phyloP scores from a whole-genome alignment of 441 rosid species.

The Viola pubescens region DNA sequence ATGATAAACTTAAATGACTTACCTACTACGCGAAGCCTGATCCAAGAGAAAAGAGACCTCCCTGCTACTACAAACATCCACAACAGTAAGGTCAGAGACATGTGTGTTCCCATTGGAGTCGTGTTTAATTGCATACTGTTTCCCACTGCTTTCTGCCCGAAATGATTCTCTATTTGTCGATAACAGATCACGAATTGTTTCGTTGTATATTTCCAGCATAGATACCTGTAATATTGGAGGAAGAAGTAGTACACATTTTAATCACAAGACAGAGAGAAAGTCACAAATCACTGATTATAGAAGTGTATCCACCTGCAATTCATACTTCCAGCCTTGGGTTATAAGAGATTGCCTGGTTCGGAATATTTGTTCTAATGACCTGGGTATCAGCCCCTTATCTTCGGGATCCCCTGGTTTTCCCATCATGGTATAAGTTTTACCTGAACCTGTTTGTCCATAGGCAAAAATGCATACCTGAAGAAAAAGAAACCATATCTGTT shows the following conservation, averaged over 20 bases:
- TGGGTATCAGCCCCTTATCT: conserved; percentile 83
- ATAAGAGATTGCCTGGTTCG: conserved; percentile 63
- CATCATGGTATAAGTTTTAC: conserved; percentile 98
- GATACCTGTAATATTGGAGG: conserved; percentile 49
- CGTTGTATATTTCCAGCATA: conserved; percentile 95
- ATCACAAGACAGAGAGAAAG: neutral
- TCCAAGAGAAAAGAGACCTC: conserved; percentile 72
- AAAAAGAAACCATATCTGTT: conserved; percentile 10
- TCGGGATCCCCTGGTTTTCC: conserved; percentile 65
- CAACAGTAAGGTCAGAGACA: conserved; percentile 77
- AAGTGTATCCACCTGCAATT: conserved; percentile 63
- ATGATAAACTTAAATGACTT: conserved; percentile 1
- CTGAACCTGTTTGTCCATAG: conserved; percentile 97
- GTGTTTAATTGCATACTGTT: conserved; percentile 76
- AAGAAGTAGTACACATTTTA: neutral
- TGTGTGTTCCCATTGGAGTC: conserved; percentile 72
- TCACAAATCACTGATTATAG: conserved; percentile 1
- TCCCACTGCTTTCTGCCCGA: conserved; percentile 53
- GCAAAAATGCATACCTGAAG: conserved; percentile 95
- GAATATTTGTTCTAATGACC: conserved; percentile 87
- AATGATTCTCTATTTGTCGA: conserved; percentile 38
- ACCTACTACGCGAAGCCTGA: conserved; percentile 93
- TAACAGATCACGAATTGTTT: conserved; percentile 78
- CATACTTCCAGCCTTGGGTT: conserved; percentile 88
- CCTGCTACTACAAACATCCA: conserved; percentile 65